Evolutionary conservation across 345 rosid species (phyloP), one percentile per base, ranked within the genome.

Genomic region (Murraya paniculata): DNA sequence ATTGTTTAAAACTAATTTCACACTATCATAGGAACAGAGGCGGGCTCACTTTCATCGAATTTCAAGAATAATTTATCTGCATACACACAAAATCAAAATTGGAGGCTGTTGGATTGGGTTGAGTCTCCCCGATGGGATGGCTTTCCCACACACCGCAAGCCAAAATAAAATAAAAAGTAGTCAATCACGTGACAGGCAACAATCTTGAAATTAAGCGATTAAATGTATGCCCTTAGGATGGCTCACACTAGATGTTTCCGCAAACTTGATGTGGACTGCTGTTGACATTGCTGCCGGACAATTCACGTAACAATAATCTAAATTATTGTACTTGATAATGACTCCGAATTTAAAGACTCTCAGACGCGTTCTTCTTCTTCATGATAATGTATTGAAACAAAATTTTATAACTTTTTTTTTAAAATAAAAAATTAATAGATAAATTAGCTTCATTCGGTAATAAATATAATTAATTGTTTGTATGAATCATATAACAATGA

Each of bases 111-210:
- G 64, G 36, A 18, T 62, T 11, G 36, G 3, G 38, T 30, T 4
- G 64, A 4, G 50, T 45, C 7, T 59, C 24, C 11, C 45, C 9
- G 55, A 22, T 39, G 33, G 60, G 59, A 14, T 45, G 50, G 50
- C 50, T 41, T 11, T 41, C 50, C 58, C 9, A 38, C 3, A n/a
- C 50, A n/a, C 56, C 24, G 10, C 73, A 27, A 19, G 14, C 10
- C 7, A 73, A 7, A 18, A 25, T 50, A 16, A 50, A 70, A 70
- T 0, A 50, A 71, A 30, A 9, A 14, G 64, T n/a, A 36, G 72
- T 81, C 82, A 68, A 81, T 81, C 82, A 78, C 76, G 80, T 81
- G 80, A 39, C 64, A 48, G 16, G 73, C 74, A 58, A 4, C 36
- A 3, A n/a, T 68, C 75, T 83, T 74, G 83, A 79, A 83, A 76